Conservation (phyloP, 441 rosid species). For the Aleurites moluccanus region DNA sequence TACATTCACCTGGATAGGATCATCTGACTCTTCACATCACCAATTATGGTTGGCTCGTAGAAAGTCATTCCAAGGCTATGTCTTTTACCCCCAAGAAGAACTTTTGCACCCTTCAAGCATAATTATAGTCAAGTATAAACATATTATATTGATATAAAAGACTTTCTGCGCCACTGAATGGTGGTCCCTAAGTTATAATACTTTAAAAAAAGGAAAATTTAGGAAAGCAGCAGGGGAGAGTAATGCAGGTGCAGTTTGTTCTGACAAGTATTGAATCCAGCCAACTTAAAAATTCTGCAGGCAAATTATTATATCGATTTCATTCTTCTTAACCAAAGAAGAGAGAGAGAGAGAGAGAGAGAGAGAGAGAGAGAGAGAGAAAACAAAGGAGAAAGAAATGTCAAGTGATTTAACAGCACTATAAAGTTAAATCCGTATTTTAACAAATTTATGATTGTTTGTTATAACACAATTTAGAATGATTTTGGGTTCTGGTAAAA, state of each 20-base stretch:
- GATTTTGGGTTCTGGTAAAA: too few relatives aligned
- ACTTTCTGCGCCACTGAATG: neutral
- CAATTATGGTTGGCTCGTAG: constrained; percentile 89
- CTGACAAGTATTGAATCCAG: neutral
- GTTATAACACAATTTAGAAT: too few relatives aligned
- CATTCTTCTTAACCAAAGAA: neutral
- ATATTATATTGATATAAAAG: constrained; percentile 17
- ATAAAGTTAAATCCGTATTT: neutral
- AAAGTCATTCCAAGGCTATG: constrained; percentile 93
- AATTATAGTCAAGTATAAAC: constrained; percentile 24
- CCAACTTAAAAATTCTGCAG: neutral
- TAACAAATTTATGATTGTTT: neutral
- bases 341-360: too few relatives aligned
- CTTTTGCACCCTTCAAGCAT: constrained; percentile 80
- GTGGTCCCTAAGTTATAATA: neutral
- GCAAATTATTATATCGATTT: neutral
- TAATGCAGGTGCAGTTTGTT: neutral
- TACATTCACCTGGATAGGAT: constrained; percentile 63
- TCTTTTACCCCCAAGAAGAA: constrained; percentile 88
- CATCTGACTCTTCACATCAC: constrained; percentile 69
- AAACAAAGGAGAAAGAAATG: neutral
- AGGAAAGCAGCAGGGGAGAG: neutral
- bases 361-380: too few relatives aligned
- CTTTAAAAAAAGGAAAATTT: neutral
- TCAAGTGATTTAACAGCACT: neutral